Evolutionary conservation across 352 stramenopile genomes (phyloP).

Genomic region (Phytophthora tubulina): DNA sequence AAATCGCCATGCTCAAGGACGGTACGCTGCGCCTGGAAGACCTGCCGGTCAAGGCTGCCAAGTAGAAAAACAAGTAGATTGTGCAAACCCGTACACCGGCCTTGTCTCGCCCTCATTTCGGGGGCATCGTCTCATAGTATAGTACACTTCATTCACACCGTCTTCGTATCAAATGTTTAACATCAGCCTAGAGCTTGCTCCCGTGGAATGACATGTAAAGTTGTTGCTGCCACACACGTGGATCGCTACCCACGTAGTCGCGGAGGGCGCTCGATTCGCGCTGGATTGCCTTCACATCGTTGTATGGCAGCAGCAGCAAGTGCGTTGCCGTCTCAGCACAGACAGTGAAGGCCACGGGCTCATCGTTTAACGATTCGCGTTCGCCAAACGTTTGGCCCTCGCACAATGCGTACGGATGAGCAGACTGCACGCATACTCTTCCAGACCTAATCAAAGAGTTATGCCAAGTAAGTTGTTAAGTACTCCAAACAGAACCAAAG

Average conservation of each 20-base stretch:
- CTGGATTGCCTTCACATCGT: slow-evolving; percentile 68
- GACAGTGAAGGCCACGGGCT: slow-evolving; percentile 80
- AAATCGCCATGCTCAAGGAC: slow-evolving; percentile 79
- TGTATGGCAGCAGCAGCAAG: slow-evolving; percentile 69
- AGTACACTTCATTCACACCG: slow-evolving; percentile 14
- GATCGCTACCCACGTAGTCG: slow-evolving; percentile 42
- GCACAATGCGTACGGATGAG: slow-evolving; percentile 63
- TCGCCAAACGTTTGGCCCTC: slow-evolving; percentile 71
- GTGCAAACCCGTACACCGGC: neutral
- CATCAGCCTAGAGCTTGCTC: slow-evolving; percentile 32
- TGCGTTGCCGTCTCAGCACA: slow-evolving; percentile 62
- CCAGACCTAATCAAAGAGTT: slow-evolving; percentile 51
- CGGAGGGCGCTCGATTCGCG: slow-evolving; percentile 45
- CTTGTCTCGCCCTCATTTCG: slow-evolving; percentile 6
- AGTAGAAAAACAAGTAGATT: slow-evolving; percentile 24
- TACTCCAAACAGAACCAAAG: slow-evolving; percentile 2
- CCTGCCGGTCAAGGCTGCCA: slow-evolving; percentile 53
- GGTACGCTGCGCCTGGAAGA: slow-evolving; percentile 74
- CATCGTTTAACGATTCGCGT: slow-evolving; percentile 71
- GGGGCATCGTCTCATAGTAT: slow-evolving; percentile 12
- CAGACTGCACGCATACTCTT: slow-evolving; percentile 70
- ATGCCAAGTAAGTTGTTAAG: slow-evolving; percentile 8
- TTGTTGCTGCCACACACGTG: slow-evolving; percentile 48
- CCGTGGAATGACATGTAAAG: slow-evolving; percentile 46
- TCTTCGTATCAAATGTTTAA: slow-evolving; percentile 6